Evolutionary conservation across 306 rosid genomes (phyloP).

Genomic region (Bauhinia variegata): DNA sequence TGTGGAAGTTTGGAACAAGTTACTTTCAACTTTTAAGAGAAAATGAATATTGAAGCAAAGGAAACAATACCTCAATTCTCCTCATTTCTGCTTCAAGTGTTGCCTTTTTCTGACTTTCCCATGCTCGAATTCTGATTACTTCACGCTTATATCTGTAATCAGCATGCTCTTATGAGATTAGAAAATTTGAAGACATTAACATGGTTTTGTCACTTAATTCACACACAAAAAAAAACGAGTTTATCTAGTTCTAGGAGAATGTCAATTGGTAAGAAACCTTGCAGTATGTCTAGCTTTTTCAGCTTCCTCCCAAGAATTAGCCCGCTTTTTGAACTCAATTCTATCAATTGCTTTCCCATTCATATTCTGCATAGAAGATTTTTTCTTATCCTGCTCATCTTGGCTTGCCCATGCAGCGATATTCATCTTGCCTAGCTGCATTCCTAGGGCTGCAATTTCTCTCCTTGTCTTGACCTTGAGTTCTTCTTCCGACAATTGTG

Average conservation of each 20-base stretch:
- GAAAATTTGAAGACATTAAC: conserved; percentile 2
- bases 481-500: conserved; percentile 80
- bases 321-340: conserved; percentile 76
- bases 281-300: conserved; percentile 84
- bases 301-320: conserved; percentile 86
- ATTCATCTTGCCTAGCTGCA: conserved; percentile 88
- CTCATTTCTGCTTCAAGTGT: conserved; percentile 86
- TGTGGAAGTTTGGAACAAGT: conserved; percentile 2
- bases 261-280: conserved; percentile 58
- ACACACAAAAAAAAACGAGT: conserved; percentile 14
- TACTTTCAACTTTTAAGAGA: conserved; percentile 10
- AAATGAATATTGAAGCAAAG: background rate
- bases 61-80: conserved; percentile 71
- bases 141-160: conserved; percentile 75
- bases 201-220: background rate
- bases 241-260: conserved; percentile 21
- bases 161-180: conserved; percentile 27
- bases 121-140: conserved; percentile 90
- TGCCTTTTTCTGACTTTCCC: conserved; percentile 91
- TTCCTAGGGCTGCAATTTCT: conserved; percentile 89
- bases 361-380: conserved; percentile 38
- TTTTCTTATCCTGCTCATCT: conserved; percentile 60
- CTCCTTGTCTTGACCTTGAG: conserved; percentile 81
- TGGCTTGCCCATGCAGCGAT: conserved; percentile 97
- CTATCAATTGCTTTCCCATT: conserved; percentile 53